phyloP scores from a whole-genome alignment of 768 basidiomycete species.

The Termitomyces sp. region DNA sequence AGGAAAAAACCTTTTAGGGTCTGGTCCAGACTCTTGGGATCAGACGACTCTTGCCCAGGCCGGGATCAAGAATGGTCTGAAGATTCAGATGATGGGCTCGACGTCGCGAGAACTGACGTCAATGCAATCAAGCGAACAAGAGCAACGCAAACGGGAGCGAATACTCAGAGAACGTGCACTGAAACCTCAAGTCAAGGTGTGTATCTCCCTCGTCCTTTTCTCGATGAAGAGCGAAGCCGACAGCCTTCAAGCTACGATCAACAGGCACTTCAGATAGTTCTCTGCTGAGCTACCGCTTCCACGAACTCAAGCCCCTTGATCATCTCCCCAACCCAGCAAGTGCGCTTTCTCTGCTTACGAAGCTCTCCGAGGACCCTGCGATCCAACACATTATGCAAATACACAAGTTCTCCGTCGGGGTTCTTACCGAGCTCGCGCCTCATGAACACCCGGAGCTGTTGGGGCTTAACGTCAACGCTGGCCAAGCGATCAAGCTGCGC shows the following conservation, averaged over 20 bases:
- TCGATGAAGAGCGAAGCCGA: neutral
- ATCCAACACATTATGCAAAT: slow-evolving; percentile 65
- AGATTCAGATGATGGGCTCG: slow-evolving; percentile 67
- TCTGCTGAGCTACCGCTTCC: slow-evolving; percentile 52
- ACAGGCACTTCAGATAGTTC: slow-evolving; percentile 36
- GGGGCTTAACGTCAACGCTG: slow-evolving; percentile 61
- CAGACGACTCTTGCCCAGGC: slow-evolving; percentile 27
- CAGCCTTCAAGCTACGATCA: slow-evolving; percentile 43
- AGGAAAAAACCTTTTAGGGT: slow-evolving; percentile 42
- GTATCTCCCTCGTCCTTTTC: slow-evolving; percentile 2
- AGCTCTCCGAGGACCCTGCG: slow-evolving; percentile 64
- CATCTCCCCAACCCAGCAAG: slow-evolving; percentile 61
- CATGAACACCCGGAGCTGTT: slow-evolving; percentile 68
- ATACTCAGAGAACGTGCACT: slow-evolving; percentile 55
- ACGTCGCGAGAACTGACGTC: slow-evolving; percentile 52
- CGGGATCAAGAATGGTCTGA: slow-evolving; percentile 61
- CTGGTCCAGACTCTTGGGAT: slow-evolving; percentile 21
- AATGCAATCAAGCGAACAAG: slow-evolving; percentile 50
- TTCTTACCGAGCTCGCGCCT: slow-evolving; percentile 74
- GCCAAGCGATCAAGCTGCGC: slow-evolving; percentile 61
- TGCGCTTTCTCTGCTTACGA: slow-evolving; percentile 48
- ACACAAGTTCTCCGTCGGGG: slow-evolving; percentile 61
- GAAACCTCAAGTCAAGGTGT: slow-evolving; percentile 54
- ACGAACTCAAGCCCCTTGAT: slow-evolving; percentile 52
- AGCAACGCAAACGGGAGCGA: slow-evolving; percentile 48